Evolutionary conservation across 1,284 basidiomycete genomes (phyloP), one percentile per base, ranked within the genome.

Genomic region (Hypsizygus ulmarius): DNA sequence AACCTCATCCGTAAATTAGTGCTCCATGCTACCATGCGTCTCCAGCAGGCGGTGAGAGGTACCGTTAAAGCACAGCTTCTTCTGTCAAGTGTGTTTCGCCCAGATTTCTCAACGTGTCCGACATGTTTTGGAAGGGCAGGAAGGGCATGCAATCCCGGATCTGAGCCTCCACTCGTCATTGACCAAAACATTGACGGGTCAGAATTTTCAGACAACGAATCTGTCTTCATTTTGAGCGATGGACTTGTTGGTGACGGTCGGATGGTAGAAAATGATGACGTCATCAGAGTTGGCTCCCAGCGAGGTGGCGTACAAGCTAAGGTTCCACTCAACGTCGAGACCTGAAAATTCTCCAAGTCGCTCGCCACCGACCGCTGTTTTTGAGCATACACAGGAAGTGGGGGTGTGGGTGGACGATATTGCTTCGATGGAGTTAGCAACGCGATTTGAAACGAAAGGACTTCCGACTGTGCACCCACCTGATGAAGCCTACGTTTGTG

Each of bases 361-460:
- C 39, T 45, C 32, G 58, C 58, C 7, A 48, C 45, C 11, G 62
- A 57, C 18, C 63, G 64, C 33, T 59, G 65, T 53, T 64, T 66
- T 52, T 65, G 70, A 49, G 65, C 67, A 16, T 60, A 56, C 2
- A 64, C 59, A 14, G 67, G 69, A 42, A 78, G 63, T n/a, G 78
- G 79, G 2, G 78, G 79, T 2, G 79, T 81, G 11, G 79, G 79
- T 35, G 79, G 77, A 16, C 78, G 71, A 59, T 77, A 80, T 36
- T 66, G 62, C 79, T 80, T 53, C 8, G 15, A n/a, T 14, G 21
- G n/a, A 7, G n/a, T 5, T 15, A 16, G 14, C 39, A 8, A 36
- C 12, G 46, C 14, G n/a, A 30, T 14, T 28, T 18, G 9, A 27
- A 34, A 45, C 7, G 32, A 25, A 12, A 19, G 39, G 19, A 34